A percentile compares a stretch with the other conserved stretches of the same genome.
Conservation (phyloP, 2,329 filamentous ascomycete species). For the Ophiostoma triangulosporum region DNA sequence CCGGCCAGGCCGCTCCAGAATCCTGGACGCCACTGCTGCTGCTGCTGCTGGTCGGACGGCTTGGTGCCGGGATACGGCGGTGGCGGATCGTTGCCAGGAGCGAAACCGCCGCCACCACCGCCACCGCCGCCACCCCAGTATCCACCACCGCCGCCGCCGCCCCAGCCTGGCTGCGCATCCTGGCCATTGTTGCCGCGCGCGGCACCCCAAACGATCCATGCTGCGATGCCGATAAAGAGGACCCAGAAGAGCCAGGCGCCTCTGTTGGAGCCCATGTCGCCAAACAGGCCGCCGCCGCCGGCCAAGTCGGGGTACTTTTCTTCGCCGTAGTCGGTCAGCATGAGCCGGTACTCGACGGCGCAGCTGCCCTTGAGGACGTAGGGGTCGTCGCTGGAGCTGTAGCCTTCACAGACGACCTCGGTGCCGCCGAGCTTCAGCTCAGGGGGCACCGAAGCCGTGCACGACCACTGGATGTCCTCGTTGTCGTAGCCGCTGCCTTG, state of each 20-base stretch:
- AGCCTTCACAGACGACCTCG: constrained; percentile 88
- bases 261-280: neutral
- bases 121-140: constrained; percentile 28
- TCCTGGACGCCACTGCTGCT: constrained; percentile 50
- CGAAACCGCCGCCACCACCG: constrained; percentile 23
- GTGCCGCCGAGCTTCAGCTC: constrained; percentile 64
- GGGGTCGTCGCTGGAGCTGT: constrained; percentile 58
- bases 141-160: constrained; percentile 24
- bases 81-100: constrained; percentile 31
- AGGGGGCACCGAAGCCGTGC: constrained; percentile 47
- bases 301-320: constrained; percentile 48
- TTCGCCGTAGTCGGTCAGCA: constrained; percentile 66
- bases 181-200: neutral
- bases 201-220: constrained; percentile 49
- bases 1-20: constrained; percentile 60
- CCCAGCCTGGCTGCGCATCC: neutral
- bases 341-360: constrained; percentile 75
- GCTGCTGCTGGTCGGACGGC: constrained; percentile 16
- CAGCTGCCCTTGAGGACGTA: constrained; percentile 88
- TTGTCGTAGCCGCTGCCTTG: constrained; percentile 63
- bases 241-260: constrained; percentile 37
- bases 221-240: constrained; percentile 45
- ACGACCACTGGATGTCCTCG: constrained; percentile 86
- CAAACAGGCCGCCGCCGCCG: constrained; percentile 16
- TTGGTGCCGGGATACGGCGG: constrained; percentile 39